Base-by-base conservation (phyloP, 495 filamentous ascomycete genomes). In the Bombardia bombarda region DNA sequence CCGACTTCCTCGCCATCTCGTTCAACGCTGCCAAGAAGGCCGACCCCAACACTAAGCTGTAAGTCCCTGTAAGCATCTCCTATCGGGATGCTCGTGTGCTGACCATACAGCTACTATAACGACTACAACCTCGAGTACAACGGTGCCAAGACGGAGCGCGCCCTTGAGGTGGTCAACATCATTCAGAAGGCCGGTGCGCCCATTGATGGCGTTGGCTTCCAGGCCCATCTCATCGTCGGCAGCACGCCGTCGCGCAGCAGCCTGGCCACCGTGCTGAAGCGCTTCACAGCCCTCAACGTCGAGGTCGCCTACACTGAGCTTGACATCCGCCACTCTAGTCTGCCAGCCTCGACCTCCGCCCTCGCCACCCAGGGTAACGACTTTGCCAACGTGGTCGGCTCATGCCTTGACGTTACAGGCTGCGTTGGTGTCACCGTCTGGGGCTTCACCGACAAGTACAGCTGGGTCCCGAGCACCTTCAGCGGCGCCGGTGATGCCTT, bases 381-480 rank as follows among this genome's bases (percentile, higher is more conserved):
- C 51, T 86, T 74, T 48, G 50, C 58, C 43, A 70, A 60, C 45
- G 65, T 78, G 23, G 72, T 76, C 10, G 63, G 60, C 23, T 74
- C 76, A 0, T 84, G 82, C 54, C 40, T 77, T n/a, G 66, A 72
- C 40, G 61, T 71, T 1, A 34, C 55, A 6, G 51, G 63, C 4
- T 86, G 82, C 51, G 63, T 82, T 24, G 81, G 78, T 2, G 58
- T 83, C 23, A 82, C 75, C n/a, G 69, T 79, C 45, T 82, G 79
- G 79, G 69, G 74, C 45, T 82, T 73, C 63, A 74, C 69, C 16
- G 79, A 83, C 51, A 73, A 75, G 59, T 76, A 79, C 59, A 69
- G 62, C 17, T 80, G 77, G 77, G 40, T 65, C 7, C 58, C 58
- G 16, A 17, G 25, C 13, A 70, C 68, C 2, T 79, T 80, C 58